Conservation (phyloP, 768 basidiomycete species). For the Leccinum sublutescens region DNA sequence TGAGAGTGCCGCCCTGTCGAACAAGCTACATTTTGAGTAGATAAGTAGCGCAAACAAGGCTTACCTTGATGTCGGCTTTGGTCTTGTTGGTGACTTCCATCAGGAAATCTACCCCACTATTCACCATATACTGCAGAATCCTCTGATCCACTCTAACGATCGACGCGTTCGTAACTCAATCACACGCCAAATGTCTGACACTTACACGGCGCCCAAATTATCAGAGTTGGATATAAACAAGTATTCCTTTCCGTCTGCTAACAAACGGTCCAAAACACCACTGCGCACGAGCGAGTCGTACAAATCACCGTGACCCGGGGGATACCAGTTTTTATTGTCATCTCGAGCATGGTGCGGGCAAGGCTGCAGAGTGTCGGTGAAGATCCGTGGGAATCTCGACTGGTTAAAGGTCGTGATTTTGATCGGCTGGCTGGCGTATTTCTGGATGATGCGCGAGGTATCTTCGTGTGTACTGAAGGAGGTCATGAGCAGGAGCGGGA, state of each 20-base stretch:
- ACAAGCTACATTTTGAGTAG: not conserved
- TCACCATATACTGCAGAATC: conserved; percentile 85
- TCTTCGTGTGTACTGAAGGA: conserved; percentile 98
- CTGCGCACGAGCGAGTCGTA: conserved; percentile 91
- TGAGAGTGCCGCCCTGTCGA: conserved; percentile 74
- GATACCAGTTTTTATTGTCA: conserved; percentile 94
- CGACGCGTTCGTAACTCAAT: conserved; percentile 4
- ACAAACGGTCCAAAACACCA: conserved; percentile 85
- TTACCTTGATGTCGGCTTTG: conserved; percentile 71
- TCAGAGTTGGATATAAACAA: conserved; percentile 98
- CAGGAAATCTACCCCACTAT: conserved; percentile 78
- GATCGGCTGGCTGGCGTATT: conserved; percentile 93
- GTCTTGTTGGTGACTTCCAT: conserved; percentile 98
- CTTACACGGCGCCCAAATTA: conserved; percentile 88
- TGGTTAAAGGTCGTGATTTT: conserved; percentile 93
- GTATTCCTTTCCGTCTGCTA: conserved; percentile 93
- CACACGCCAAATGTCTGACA: conserved; percentile 12
- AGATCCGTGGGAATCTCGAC: conserved; percentile 91
- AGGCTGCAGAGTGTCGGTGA: conserved; percentile 84
- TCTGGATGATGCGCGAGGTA: conserved; percentile 94
- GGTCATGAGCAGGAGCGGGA: conserved; percentile 98
- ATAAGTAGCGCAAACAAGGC: not conserved
- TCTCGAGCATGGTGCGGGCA: conserved; percentile 73
- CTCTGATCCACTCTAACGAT: conserved; percentile 66
- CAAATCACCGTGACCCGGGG: conserved; percentile 94